Conservation (phyloP, 768 basidiomycete species). For the Tylopilus felleus region DNA sequence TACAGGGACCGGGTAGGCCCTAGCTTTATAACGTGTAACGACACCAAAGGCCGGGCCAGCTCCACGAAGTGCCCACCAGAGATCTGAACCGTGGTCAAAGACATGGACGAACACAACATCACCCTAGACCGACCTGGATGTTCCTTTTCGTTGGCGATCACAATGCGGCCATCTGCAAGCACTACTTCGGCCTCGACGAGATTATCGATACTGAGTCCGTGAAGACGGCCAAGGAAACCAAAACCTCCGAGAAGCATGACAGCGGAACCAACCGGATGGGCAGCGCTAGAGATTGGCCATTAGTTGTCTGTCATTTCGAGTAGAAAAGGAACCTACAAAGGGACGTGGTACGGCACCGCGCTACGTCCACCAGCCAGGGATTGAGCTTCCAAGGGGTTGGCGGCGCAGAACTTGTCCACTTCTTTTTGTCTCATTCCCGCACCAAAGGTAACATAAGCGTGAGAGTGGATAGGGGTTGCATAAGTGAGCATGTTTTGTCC, state of each 20-base stretch:
- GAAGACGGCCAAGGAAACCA: conserved; percentile 79
- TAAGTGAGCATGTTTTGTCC: conserved; percentile 43
- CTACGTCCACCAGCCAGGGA: conserved; percentile 49
- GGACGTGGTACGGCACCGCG: conserved; percentile 74
- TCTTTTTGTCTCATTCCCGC: conserved; percentile 84
- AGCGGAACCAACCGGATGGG: conserved; percentile 76
- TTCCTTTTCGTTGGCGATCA: conserved; percentile 69
- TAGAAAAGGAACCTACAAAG: conserved; percentile 51
- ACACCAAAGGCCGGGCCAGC: conserved; percentile 83
- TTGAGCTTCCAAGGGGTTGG: conserved; percentile 58
- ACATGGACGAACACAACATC: not conserved
- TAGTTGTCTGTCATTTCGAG: not conserved
- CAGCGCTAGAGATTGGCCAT: conserved; percentile 48
- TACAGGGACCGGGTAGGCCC: conserved; percentile 84
- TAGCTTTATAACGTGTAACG: conserved; percentile 85
- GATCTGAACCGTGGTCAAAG: conserved; percentile 43
- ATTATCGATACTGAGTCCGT: conserved; percentile 86
- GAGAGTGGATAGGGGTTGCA: conserved; percentile 58
- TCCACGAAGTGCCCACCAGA: conserved; percentile 87
- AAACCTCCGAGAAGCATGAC: conserved; percentile 87
- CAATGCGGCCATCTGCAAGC: conserved; percentile 83
- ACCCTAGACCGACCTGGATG: conserved; percentile 51
- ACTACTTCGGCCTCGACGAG: conserved; percentile 92
- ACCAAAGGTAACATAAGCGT: conserved; percentile 83
- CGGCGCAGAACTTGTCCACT: conserved; percentile 72